Percentiles rank a stretch among this genome's conserved stretches.
Conservation (phyloP, 495 filamentous ascomycete genomes). For the Tuber indicum region DNA sequence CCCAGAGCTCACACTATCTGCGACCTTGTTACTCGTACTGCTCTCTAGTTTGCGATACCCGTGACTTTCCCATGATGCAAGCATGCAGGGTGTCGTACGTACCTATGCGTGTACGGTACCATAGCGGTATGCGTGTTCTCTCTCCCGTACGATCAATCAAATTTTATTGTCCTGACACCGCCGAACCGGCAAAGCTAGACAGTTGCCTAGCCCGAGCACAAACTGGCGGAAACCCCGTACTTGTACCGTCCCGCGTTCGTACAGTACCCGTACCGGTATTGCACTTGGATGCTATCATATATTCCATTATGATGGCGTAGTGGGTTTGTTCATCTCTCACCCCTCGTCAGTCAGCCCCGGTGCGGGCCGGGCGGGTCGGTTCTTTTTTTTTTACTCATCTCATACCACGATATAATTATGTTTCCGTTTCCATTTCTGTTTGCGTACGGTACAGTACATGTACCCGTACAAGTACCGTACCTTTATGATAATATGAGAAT, state of each 20-base stretch:
- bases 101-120: background rate
- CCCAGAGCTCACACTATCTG: background rate
- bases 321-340: background rate
- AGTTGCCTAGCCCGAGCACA: background rate
- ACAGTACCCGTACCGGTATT: background rate
- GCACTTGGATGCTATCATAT: too few species aligned
- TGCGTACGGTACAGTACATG: too few species aligned
- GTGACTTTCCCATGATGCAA: background rate
- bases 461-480: too few species aligned
- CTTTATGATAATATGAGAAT: background rate
- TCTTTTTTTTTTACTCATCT: too few species aligned
- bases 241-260: background rate
- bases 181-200: background rate
- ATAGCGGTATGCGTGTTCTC: background rate
- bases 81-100: background rate
- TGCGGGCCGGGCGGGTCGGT: background rate
- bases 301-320: background rate
- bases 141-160: background rate
- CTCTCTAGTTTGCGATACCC: background rate
- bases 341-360: background rate
- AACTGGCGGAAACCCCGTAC: background rate
- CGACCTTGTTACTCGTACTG: background rate
- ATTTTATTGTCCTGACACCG: too few species aligned
- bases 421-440: too few species aligned
- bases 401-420: too few species aligned